Percentiles rank a stretch among this genome's conserved stretches.
Evolutionary conservation across 257 asterid genomes (phyloP).

Genomic region (Nicotiana undulata): DNA sequence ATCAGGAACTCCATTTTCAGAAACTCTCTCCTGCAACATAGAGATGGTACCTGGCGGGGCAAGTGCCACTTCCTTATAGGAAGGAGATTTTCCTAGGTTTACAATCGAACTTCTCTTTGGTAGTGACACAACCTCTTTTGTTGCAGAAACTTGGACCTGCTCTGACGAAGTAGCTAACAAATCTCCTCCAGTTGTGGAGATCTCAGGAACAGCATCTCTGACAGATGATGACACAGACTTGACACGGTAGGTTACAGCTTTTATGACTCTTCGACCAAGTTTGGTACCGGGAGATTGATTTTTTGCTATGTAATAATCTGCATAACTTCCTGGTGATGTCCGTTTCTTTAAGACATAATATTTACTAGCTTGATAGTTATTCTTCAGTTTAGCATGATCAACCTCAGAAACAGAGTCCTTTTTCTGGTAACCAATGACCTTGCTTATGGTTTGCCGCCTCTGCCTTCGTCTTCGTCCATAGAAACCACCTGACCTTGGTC

Average conservation of each 20-base stretch:
- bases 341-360: slow-evolving; percentile 63
- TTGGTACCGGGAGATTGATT: slow-evolving; percentile 49
- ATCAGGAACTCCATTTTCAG: slow-evolving; percentile 32
- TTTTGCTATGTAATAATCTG: slow-evolving; percentile 81
- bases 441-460: slow-evolving; percentile 53
- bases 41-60: slow-evolving; percentile 95
- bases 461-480: slow-evolving; percentile 67
- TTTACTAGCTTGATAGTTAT: slow-evolving; percentile 54
- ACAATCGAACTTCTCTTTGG: slow-evolving; percentile 66
- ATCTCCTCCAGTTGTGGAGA: slow-evolving; percentile 37
- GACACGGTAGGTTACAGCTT: slow-evolving; percentile 79
- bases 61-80: slow-evolving; percentile 94
- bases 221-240: slow-evolving; percentile 59
- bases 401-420: slow-evolving; percentile 57
- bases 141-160: slow-evolving; percentile 34
- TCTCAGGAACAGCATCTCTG: slow-evolving; percentile 34
- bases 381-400: slow-evolving; percentile 50
- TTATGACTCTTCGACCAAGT: slow-evolving; percentile 65
- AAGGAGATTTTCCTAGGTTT: slow-evolving; percentile 84
- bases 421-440: slow-evolving; percentile 58
- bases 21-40: slow-evolving; percentile 52
- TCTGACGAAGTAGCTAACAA: slow-evolving; percentile 37
- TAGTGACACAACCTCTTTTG: slow-evolving; percentile 39
- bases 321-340: slow-evolving; percentile 58
- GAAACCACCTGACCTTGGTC: slow-evolving; percentile 72